These are phyloP conservation scores for Diplotaxis tenuifolia DNA, from an alignment of 345 rosid genomes.

Conservation along the genomic window DNA sequence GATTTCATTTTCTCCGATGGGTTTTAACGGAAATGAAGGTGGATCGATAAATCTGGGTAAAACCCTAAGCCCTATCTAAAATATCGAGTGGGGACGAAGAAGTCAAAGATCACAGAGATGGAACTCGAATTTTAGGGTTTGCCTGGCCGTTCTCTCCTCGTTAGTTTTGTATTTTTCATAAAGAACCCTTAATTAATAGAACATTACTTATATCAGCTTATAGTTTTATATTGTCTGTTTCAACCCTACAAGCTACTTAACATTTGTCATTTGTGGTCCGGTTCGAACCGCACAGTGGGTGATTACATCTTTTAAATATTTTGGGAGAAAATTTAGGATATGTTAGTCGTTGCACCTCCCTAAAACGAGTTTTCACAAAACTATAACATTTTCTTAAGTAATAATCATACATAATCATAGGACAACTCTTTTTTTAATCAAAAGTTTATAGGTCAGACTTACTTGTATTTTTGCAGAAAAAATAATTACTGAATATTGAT, in stretches of 20 bases:
- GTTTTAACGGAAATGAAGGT: not conserved
- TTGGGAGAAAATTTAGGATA: not conserved
- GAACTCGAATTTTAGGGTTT: conserved; percentile 30
- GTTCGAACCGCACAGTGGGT: not conserved
- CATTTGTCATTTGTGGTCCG: not conserved
- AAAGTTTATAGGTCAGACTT: no score
- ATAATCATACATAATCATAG: no score
- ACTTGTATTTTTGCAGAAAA: no score
- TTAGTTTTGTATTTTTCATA: not conserved
- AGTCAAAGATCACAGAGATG: conserved; percentile 26
- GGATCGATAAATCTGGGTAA: conserved; percentile 12
- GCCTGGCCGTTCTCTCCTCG: conserved; percentile 3
- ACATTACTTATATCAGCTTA: not conserved
- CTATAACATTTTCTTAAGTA: no score
- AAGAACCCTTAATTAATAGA: not conserved
- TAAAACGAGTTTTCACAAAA: not conserved
- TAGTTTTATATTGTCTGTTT: not conserved
- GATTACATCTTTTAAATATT: not conserved
- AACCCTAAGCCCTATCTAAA: conserved; percentile 17
- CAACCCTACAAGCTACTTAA: not conserved
- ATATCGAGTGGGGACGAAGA: not conserved
- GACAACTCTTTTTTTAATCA: no score
- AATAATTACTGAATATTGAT: no score
- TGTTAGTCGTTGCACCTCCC: not conserved
- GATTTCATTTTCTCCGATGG: conserved; percentile 39